Evolutionary conservation across 1,284 basidiomycete species (phyloP), one percentile per base, ranked within the genome.

Genomic region (Moesziomyces sp.): DNA sequence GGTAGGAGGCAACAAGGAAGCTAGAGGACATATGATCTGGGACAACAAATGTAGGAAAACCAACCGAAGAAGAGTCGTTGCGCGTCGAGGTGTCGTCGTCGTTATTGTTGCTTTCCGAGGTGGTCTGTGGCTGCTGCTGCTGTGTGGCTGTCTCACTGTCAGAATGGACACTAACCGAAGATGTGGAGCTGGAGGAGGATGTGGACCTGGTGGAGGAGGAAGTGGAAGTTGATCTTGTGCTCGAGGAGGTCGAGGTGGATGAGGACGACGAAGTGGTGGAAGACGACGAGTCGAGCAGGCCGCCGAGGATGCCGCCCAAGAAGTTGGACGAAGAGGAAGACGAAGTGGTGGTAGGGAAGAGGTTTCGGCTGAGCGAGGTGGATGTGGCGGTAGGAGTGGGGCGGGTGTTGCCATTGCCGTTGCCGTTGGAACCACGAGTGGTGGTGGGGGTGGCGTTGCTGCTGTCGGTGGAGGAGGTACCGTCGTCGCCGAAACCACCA

Each of bases 151-250:
- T 51, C 44, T 43, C 8, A 28, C 44, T 48, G 21, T 61, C 28
- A 52, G 67, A 67, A 46, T 50, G 58, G 61, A 49, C 51, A 58
- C 70, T 66, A 53, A 61, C 58, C 54, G 59, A 57, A 53, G 57
- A 54, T 5, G 60, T 24, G 38, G 52, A 55, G 43, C 53, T 66
- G 18, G 50, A 59, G 18, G 54, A 61, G 21, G 65, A 59, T 9
- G 66, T 46, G 28, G 69, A 55, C 9, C 56, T 50, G 24, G 63
- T 58, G 7, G 66, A 58, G 30, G 56, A 43, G 1, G 45, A 50
- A 24, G 54, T 26, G n/a, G 69, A 38, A 16, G 70, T 55, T 10
- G 71, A 56, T 23, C 60, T 52, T 2, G 70, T 46, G 18, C 54
- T 59, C 21, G 69, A 52, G 8, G 73, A 52, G 11, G 73, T 55